Conservation (phyloP, 805 yeast species). For the Groenewaldozyma salmanticensis region DNA sequence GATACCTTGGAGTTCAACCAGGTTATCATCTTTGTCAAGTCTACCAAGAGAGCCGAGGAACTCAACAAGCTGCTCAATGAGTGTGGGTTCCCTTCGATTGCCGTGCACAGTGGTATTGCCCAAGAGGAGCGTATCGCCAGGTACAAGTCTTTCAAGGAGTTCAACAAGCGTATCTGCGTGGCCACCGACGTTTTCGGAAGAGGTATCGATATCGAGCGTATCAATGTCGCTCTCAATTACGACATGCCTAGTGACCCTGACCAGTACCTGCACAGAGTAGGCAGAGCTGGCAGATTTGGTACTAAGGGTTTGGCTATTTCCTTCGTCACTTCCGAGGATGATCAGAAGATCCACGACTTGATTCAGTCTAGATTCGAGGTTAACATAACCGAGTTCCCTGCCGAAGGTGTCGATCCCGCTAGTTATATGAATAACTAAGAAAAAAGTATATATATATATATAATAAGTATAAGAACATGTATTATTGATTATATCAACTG, state of each 20-base stretch:
- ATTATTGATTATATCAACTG: too few relatives aligned
- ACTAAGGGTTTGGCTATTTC: constrained; percentile 96
- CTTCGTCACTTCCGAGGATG: constrained; percentile 76
- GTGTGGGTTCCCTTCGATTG: constrained; percentile 93
- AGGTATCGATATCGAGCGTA: constrained; percentile 99
- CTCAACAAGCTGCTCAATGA: constrained; percentile 81
- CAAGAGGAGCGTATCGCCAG: constrained; percentile 98
- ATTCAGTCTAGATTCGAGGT: constrained; percentile 98
- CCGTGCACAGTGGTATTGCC: constrained; percentile 89
- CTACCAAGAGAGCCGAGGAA: constrained; percentile 85
- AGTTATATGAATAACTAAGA: constrained; percentile 83
- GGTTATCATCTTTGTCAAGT: constrained; percentile 91
- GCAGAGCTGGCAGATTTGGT: constrained; percentile 99
- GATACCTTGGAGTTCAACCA: constrained; percentile 96
- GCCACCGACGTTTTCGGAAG: constrained; percentile 98
- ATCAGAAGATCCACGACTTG: constrained; percentile 79
- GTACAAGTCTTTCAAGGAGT: constrained; percentile 93
- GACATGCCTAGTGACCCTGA: constrained; percentile 95
- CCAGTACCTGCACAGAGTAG: constrained; percentile 97
- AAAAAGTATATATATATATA: not conserved
- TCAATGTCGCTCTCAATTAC: constrained; percentile 94
- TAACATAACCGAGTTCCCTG: constrained; percentile 90
- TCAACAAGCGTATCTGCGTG: constrained; percentile 97
- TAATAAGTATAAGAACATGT: too few relatives aligned
- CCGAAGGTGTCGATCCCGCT: constrained; percentile 94